phyloP scores from a whole-genome alignment of 164 flowering plant species.

The Aristolochia californica region DNA sequence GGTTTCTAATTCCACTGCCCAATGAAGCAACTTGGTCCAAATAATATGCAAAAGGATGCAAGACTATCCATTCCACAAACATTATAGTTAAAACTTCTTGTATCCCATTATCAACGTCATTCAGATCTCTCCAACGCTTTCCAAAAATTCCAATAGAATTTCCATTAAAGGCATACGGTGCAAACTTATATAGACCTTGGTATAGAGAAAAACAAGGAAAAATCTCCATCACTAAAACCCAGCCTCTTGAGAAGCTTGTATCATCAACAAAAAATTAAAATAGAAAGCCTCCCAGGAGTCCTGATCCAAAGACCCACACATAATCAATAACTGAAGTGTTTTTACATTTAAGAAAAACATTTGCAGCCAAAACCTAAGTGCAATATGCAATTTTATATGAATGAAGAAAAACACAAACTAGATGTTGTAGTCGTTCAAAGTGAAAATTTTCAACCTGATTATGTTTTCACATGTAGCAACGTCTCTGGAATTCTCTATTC shows the following conservation, averaged over 20 bases:
- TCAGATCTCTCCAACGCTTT: too few species aligned
- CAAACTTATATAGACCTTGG: too few species aligned
- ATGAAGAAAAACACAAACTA: conserved; percentile 73
- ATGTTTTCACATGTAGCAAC: too few species aligned
- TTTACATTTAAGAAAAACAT: conserved; percentile 44
- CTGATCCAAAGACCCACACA: too few species aligned
- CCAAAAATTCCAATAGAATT: too few species aligned
- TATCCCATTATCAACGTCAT: conserved; percentile 71
- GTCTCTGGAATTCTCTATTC: too few species aligned
- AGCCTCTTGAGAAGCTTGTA: too few species aligned
- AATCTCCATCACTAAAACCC: too few species aligned
- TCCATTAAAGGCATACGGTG: too few species aligned
- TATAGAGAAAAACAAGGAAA: too few species aligned
- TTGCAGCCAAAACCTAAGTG: conserved; percentile 60
- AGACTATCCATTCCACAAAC: conserved; percentile 44
- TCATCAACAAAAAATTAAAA: too few species aligned
- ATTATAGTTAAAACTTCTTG: conserved; percentile 57
- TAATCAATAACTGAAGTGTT: conserved; percentile 53
- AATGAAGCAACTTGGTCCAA: conserved; percentile 50
- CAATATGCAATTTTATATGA: conserved; percentile 69
- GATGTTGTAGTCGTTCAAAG: conserved; percentile 62
- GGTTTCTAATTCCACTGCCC: conserved; percentile 46
- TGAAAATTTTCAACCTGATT: conserved; percentile 74
- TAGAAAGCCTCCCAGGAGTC: too few species aligned
- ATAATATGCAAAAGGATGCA: conserved; percentile 29